Conservation (phyloP, 176 grass and related monocot species). For the Triticum timopheevii region DNA sequence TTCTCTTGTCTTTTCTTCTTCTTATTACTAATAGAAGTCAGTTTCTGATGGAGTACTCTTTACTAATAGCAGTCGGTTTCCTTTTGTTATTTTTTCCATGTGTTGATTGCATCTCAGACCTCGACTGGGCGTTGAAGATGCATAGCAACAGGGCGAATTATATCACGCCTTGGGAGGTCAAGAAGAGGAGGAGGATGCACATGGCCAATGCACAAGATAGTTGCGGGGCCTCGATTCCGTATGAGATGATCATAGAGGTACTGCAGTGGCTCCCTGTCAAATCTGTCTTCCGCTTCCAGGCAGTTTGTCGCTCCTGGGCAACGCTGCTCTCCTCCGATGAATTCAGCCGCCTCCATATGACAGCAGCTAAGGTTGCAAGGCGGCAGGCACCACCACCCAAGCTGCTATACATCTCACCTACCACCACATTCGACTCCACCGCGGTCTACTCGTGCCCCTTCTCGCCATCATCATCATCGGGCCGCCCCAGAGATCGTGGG, state of each 20-base stretch:
- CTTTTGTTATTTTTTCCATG: too few relatives aligned
- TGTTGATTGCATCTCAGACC: not conserved
- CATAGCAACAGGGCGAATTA: not conserved
- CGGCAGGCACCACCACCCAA: not conserved
- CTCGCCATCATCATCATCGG: not conserved
- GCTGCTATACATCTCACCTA: not conserved
- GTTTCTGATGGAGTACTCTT: too few relatives aligned
- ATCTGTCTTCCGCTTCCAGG: slow-evolving; percentile 20
- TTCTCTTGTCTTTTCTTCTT: not conserved
- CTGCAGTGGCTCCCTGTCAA: slow-evolving; percentile 10
- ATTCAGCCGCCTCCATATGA: not conserved
- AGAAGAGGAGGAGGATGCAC: not conserved
- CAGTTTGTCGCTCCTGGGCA: slow-evolving; percentile 8
- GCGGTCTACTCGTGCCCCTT: not conserved
- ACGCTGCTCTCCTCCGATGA: slow-evolving; percentile 1
- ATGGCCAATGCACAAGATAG: not conserved
- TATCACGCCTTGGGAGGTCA: not conserved
- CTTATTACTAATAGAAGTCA: too few relatives aligned
- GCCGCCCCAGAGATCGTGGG: not conserved
- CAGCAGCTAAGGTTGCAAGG: not conserved
- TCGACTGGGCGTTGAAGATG: not conserved
- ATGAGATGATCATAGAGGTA: slow-evolving; percentile 11
- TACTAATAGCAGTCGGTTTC: too few relatives aligned
- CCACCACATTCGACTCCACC: not conserved
- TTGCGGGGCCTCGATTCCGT: not conserved